Evolutionary conservation across 1,284 basidiomycete species (phyloP).

Genomic region (Volvariella volvacea): DNA sequence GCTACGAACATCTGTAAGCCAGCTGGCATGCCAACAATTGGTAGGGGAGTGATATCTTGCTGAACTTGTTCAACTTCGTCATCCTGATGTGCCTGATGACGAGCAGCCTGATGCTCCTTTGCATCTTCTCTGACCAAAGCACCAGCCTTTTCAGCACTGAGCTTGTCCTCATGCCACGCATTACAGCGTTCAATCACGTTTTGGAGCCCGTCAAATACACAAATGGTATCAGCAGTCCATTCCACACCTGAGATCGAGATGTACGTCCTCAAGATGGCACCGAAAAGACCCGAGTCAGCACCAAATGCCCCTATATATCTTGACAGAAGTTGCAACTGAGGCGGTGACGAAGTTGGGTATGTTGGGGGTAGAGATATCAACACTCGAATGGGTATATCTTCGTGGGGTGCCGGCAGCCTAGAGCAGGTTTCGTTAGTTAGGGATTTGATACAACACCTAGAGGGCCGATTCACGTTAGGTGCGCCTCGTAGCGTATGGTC

Average conservation of each 20-base stretch:
- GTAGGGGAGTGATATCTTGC: background rate
- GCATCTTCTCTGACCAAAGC: conserved; percentile 56
- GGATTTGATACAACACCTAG: no score
- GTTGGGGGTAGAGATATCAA: conserved; percentile 68
- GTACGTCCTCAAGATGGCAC: conserved; percentile 74
- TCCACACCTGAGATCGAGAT: conserved; percentile 73
- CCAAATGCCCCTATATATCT: conserved; percentile 80
- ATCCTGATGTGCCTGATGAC: background rate
- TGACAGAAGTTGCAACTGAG: conserved; percentile 82
- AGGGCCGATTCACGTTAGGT: conserved; percentile 27
- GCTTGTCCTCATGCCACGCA: conserved; percentile 65
- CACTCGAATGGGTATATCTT: conserved; percentile 52
- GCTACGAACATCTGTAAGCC: conserved; percentile 61
- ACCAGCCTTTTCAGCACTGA: conserved; percentile 48
- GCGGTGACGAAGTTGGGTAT: conserved; percentile 69
- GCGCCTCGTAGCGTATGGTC: conserved; percentile 57
- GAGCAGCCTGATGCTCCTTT: conserved; percentile 19
- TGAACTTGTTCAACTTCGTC: background rate
- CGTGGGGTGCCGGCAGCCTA: conserved; percentile 51
- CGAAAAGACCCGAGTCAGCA: conserved; percentile 67
- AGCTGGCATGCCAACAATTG: conserved; percentile 36
- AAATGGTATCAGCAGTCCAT: conserved; percentile 68
- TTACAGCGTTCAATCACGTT: conserved; percentile 64
- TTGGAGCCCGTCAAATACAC: conserved; percentile 86
- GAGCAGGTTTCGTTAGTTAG: conserved; percentile 7